Evolutionary conservation across 805 yeast species (phyloP), one percentile per base, ranked within the genome.

Genomic region (Candida berthetii): DNA sequence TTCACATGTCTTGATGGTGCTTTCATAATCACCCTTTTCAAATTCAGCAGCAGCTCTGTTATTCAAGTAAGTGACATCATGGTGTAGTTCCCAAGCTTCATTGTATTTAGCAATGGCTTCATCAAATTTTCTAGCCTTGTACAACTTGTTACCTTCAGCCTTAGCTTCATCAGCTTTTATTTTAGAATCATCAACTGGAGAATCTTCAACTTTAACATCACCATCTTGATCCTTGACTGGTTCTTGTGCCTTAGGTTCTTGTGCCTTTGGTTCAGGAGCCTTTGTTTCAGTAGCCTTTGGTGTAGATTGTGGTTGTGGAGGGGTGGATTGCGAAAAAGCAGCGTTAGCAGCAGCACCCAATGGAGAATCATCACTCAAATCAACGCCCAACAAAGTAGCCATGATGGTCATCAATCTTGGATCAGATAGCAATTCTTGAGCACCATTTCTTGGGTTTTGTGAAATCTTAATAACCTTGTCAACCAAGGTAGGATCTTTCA

Each of bases 11-110:
- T 72, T 66, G 49, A 93, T 85, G 33, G 96, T 90, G 10, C 81
- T 66, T 43, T 89, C 96, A 56, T 76, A 85, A 57, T 89, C 96
- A 47, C 93, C 96, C 64, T 90, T 88, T 68, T 93, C 99, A 58
- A 66, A 93, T 66, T 93, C 96, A 28, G 99, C 99, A 43, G 99
- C 98, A 32, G 99, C 93, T 57, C 95, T 80, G 73, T 93, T 93
- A 72, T 95, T 93, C 61, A 93, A 74, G 61, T 85, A 93, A 1
- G 98, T 91, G 57, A 91, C 87, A 60, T 93, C 98, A 57, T 80
- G 75, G 66, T 71, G 65, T 17, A 80, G 61, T 28, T 81, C 84
- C 85, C 88, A 93, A 2, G 99, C 99, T 58, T 80, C 75, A 59
- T 85, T 71, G 68, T 93, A 93, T 47, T 78, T 70, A 43, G 68